These are phyloP conservation scores for Heritiera littoralis DNA, from an alignment of 345 rosid species.

Conservation along the genomic window DNA sequence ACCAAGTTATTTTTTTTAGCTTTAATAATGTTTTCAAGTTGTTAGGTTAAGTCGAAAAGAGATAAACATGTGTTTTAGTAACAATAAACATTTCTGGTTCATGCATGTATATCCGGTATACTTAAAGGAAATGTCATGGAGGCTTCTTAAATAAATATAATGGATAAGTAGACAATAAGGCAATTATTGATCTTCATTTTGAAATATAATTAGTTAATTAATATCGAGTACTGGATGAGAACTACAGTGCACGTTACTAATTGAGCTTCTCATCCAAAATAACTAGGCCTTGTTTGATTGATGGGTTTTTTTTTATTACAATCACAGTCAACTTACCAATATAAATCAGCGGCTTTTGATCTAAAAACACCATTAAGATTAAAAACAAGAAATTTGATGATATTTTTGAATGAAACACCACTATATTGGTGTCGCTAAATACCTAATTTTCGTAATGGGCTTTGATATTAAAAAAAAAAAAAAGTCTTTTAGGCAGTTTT, in stretches of 20 bases:
- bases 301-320: neutral
- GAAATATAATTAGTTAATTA: neutral
- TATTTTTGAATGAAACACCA: too few species aligned
- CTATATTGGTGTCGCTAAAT: too few species aligned
- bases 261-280: neutral
- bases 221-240: neutral
- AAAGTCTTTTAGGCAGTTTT: too few species aligned
- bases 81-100: neutral
- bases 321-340: too few species aligned
- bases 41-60: neutral
- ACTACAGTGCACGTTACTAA: neutral
- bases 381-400: too few species aligned
- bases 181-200: neutral
- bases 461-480: too few species aligned
- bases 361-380: too few species aligned
- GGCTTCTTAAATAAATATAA: neutral
- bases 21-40: neutral
- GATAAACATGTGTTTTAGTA: neutral
- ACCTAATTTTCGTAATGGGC: neutral
- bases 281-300: neutral
- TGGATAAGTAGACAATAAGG: neutral
- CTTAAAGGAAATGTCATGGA: constrained; percentile 4
- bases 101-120: neutral
- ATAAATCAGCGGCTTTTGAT: too few species aligned
- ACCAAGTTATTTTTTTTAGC: neutral